A percentile compares a stretch with the other conserved stretches of the same genome.
Evolutionary conservation across 202 grass and related monocot species (phyloP).

Genomic region (Brachypodium distachyon): DNA sequence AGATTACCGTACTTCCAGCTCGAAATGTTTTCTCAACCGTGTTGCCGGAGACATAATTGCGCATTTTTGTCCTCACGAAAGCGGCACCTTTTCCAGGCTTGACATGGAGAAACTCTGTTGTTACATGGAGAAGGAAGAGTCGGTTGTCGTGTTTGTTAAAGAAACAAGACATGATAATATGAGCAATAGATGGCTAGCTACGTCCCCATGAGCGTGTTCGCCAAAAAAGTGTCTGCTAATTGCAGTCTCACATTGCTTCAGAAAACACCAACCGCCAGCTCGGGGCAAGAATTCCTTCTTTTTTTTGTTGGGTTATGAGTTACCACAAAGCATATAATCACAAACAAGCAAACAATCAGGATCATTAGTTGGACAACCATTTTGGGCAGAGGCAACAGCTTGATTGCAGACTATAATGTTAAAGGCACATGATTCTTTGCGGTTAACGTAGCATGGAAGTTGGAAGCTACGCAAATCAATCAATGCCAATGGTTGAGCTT

Average conservation of each 20-base stretch:
- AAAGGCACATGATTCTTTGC: not conserved
- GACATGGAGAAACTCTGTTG: slow-evolving; percentile 91
- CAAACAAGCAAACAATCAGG: not conserved
- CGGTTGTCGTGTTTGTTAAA: not conserved
- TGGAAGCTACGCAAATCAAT: not conserved
- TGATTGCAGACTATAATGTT: not conserved
- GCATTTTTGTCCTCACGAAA: slow-evolving; percentile 90
- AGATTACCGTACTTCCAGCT: slow-evolving; percentile 95
- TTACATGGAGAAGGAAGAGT: not conserved
- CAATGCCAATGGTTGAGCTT: not conserved
- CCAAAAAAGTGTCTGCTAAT: not conserved
- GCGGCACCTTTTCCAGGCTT: slow-evolving; percentile 99
- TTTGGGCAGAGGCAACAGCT: not conserved
- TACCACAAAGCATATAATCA: too few relatives aligned
- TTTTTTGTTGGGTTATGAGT: too few relatives aligned
- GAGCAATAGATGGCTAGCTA: not conserved
- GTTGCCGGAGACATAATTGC: slow-evolving; percentile 82
- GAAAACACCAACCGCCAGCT: not conserved
- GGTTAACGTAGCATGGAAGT: not conserved
- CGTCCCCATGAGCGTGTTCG: not conserved
- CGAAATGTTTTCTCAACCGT: slow-evolving; percentile 99
- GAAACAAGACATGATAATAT: not conserved
- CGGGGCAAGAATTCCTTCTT: too few relatives aligned
- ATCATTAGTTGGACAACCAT: not conserved
- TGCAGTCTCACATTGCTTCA: not conserved